Evolutionary conservation across 805 yeast genomes (phyloP), one percentile per base, ranked within the genome.

Genomic region (Wickerhamomyces rabaulensis): DNA sequence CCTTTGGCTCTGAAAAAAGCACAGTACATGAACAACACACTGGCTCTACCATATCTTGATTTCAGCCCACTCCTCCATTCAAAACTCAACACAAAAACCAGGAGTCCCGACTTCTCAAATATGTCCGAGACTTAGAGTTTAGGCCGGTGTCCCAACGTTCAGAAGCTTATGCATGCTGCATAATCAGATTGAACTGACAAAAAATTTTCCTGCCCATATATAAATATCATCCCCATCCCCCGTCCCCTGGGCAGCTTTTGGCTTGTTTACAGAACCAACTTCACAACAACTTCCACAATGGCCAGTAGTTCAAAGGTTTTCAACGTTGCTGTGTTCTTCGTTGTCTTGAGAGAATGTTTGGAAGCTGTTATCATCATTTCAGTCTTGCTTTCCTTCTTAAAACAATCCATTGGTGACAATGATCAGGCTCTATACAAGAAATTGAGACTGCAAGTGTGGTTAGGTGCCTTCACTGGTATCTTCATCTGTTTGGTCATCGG

Each of bases 281-380:
- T 40, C 39, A 39, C 33, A 22, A 35, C 3, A 33, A 8, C 42
- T 7, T 35, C 37, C 44, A 20, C 23, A 19, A 36, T 36, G 39
- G 22, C 25, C 23, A 13, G 39, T 19, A 19, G 16, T 36, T 36
- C 39, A 19, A 54, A 53, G 16, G 61, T 58, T 39, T 58, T 58
- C 50, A 58, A 68, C 60, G 75, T 71, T 45, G 68, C 74, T 15
- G 83, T 90, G 52, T 90, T 89, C 74, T 88, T 90, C 69, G 84
- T 91, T 55, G 94, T 90, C 49, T 84, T 92, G 66, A 85, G 99
- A 75, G 99, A 92, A 72, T 74, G 95, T 44, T 73, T 92, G 53
- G 99, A 92, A 70, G 99, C 98, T 17, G 82, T 90, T 45, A 78
- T 92, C 55, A 86, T 92, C 53, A 85, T 94, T 52, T 89, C 98